Percentiles rank a stretch among this genome's conserved stretches.
Evolutionary conservation across 257 asterid species (phyloP).

Genomic region (Buddleja alternifolia): DNA sequence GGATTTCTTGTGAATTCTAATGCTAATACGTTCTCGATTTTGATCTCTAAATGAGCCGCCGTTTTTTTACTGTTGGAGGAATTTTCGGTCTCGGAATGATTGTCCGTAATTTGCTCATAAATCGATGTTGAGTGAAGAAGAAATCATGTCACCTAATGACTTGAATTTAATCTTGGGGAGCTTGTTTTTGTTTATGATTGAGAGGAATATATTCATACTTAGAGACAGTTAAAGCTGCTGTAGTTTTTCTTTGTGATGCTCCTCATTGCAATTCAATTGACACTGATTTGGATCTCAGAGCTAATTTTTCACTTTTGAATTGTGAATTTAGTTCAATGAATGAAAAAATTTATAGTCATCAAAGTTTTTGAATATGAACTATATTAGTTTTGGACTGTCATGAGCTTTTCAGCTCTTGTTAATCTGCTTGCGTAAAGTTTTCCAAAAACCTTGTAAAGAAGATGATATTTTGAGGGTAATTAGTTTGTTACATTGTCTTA

Average conservation of each 20-base stretch:
- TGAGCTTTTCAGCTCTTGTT: no score
- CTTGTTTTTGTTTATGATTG: background rate
- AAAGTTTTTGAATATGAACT: background rate
- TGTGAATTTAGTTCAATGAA: no score
- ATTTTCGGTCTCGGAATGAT: background rate
- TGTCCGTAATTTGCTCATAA: background rate
- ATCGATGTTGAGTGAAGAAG: no score
- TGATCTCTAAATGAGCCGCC: background rate
- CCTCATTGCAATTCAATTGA: no score
- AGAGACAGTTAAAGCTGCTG: background rate
- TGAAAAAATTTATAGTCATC: no score
- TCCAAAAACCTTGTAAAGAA: background rate
- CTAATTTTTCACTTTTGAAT: no score
- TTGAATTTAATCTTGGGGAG: background rate
- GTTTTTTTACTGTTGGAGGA: background rate
- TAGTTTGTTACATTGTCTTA: background rate
- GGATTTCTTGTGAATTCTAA: background rate
- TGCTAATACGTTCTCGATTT: background rate
- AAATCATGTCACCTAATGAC: background rate
- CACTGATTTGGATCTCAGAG: no score
- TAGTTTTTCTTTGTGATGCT: no score
- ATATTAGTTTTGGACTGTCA: no score
- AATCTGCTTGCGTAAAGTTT: background rate
- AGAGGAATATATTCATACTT: background rate
- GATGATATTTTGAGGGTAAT: background rate